phyloP scores from a whole-genome alignment of 805 yeast species.

The Cyberlindnera petersonii region DNA sequence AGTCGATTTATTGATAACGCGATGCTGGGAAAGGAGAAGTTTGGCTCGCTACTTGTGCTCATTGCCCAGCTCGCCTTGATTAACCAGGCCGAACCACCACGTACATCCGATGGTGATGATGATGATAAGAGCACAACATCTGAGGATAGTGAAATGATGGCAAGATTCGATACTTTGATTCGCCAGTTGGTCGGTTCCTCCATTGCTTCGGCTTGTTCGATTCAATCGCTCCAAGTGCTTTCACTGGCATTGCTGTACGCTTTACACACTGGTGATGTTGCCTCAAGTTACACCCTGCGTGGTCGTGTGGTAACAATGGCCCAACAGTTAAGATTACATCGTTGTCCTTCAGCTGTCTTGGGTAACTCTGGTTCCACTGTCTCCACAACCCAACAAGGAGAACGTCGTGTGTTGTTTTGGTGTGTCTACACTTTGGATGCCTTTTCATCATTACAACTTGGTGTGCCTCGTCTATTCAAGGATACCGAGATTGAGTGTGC shows the following conservation, averaged over 20 bases:
- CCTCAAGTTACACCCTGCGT: slow-evolving; percentile 69
- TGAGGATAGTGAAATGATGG: slow-evolving; percentile 31
- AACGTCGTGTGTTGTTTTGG: slow-evolving; percentile 82
- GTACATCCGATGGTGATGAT: not conserved
- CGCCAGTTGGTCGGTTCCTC: slow-evolving; percentile 62
- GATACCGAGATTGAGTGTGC: slow-evolving; percentile 87
- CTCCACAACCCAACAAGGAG: slow-evolving; percentile 70
- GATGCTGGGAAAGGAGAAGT: slow-evolving; percentile 45
- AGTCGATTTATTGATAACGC: slow-evolving; percentile 37
- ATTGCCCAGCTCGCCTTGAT: slow-evolving; percentile 47
- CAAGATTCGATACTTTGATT: slow-evolving; percentile 56
- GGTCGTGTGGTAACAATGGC: slow-evolving; percentile 79
- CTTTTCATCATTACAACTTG: slow-evolving; percentile 69
- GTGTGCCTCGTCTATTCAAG: slow-evolving; percentile 76
- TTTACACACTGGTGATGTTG: slow-evolving; percentile 66
- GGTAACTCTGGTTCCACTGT: slow-evolving; percentile 62
- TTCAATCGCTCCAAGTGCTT: slow-evolving; percentile 66
- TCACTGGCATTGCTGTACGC: slow-evolving; percentile 68
- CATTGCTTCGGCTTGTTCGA: slow-evolving; percentile 54
- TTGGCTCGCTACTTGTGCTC: slow-evolving; percentile 48
- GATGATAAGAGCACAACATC: no score
- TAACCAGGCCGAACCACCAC: slow-evolving; percentile 9
- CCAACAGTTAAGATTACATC: slow-evolving; percentile 77
- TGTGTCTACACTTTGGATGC: slow-evolving; percentile 73
- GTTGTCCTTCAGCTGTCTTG: slow-evolving; percentile 82